Base-by-base conservation (phyloP, 345 rosid species). In the Excoecaria agallocha region DNA sequence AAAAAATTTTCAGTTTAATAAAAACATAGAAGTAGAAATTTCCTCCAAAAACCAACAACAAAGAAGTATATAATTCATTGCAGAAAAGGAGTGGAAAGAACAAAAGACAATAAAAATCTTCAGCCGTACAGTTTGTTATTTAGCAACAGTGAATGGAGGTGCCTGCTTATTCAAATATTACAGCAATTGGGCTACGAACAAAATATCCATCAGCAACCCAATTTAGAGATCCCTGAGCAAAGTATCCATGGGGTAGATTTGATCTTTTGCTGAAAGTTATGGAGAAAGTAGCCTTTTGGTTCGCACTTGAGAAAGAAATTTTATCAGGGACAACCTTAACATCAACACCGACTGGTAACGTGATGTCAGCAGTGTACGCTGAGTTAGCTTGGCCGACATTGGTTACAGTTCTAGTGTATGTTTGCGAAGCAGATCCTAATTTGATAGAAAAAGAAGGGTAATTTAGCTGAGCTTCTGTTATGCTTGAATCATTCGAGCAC, bases 381-480 rank as follows among this genome's bases (percentile, higher is more conserved):
- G 79, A 76, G 12, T 69, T 17, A 22, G 62, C 9, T 7, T 24
- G 17, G 15, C 79, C 74, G 12, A 69, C 70, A 43, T 76, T 68
- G 15, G 78, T 75, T 19, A 60, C 73, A 3, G 68, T 51, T 51
- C 78, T 75, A n/a, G 72, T 69, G 68, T 75, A 75, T 5, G 68
- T 59, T 39, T 75, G 67, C 8, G 72, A 38, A 58, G 3, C 35
- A 11, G 78, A 68, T 13, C 78, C 68, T 24, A 75, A 12, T n/a
- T 30, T 59, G 12, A 75, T 57, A 1, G 78, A 75, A 37, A 75
- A 75, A 17, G 78, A 57, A 48, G 79, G 78, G 13, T 75, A 68
- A 20, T 75, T 75, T 15, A 75, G 43, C 16, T 75, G 78, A 13
- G 78, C 73, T 68, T 75, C 78, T 13, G 72, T 61, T 75, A 75